Base-by-base conservation (phyloP, 2,329 filamentous ascomycete species). In the Fusarium buharicum region DNA sequence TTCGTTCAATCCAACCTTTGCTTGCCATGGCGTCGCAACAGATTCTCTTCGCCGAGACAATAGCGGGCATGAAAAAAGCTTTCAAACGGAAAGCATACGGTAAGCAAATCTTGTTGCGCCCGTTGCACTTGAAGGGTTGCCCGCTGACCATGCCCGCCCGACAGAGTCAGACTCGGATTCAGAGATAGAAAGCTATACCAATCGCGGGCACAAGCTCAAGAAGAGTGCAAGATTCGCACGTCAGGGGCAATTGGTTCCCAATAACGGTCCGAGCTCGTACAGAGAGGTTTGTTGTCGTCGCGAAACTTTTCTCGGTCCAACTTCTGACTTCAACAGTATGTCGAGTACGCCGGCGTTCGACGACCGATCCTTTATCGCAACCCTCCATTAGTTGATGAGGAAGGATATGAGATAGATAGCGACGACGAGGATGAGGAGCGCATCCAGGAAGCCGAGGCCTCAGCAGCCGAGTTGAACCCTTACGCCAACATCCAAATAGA, bases 131-230 rank as follows among this genome's bases (percentile, higher is more conserved):
- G 3, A 14, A 43, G 17, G 20, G 41, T 52, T 27, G 48, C 16
- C 57, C 50, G 55, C 66, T 72, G 60, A 71, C 71, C 41, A 34
- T 51, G 41, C 34, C 60, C 40, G 41, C 65, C 51, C 40, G 49
- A 53, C 76, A 93, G 91, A 92, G 61, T 91, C 88, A 68, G 91
- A 93, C 73, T 91, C 90, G 55, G 91, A 94, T 75, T 87, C 88
- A 58, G 84, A 86, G 50, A 87, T 92, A 68, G 83, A 88, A 58
- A 82, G 84, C 68, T 85, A 84, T 68, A 89, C 87, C 54, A 93
- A 93, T 75, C 88, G 90, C 71, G 90, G 90, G 59, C 86, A 92
- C 75, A 94, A 93, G 74, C 81, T 94, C 40, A 91, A 93, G 80
- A 90, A 87, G 74, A 84, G 86, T 68, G 88, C 91, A 39, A 84